Evolutionary conservation across 1,139 yeast genomes (phyloP).

Genomic region (Lizanozyma gosingica): DNA sequence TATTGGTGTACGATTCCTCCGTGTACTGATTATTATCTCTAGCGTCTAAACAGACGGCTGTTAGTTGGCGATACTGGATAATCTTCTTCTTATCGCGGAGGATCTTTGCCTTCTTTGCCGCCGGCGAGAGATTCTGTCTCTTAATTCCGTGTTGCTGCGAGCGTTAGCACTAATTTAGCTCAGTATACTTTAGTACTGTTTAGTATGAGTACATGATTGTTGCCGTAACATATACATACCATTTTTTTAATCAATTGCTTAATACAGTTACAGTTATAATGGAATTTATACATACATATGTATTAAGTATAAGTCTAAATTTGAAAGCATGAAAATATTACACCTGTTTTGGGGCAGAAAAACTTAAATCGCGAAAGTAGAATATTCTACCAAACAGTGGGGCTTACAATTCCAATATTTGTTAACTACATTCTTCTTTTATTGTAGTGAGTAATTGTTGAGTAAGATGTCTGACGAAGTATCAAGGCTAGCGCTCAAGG

Average conservation of each 20-base stretch:
- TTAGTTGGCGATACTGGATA: constrained; percentile 19
- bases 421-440: background rate
- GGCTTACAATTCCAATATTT: background rate
- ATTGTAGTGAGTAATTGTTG: background rate
- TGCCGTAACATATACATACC: too few species aligned
- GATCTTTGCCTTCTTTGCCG: constrained; percentile 22
- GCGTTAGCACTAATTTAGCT: background rate
- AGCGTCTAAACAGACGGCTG: constrained; percentile 16
- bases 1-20: constrained; percentile 18
- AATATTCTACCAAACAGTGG: background rate
- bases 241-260: too few species aligned
- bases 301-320: too few species aligned
- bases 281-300: too few species aligned
- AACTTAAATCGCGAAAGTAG: constrained; percentile 1
- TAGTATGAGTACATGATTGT: too few species aligned
- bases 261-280: too few species aligned
- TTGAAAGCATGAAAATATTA: background rate
- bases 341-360: constrained; percentile 1
- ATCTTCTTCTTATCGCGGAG: constrained; percentile 30
- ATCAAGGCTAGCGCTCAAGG: constrained; percentile 58
- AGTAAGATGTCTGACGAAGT: constrained; percentile 23
- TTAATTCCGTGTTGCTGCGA: constrained; percentile 30
- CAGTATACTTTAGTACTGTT: too few species aligned
- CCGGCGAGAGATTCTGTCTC: constrained; percentile 22
- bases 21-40: constrained; percentile 14